Evolutionary conservation across 2,329 filamentous ascomycete species (phyloP).

Genomic region (Diaporthe sp.): DNA sequence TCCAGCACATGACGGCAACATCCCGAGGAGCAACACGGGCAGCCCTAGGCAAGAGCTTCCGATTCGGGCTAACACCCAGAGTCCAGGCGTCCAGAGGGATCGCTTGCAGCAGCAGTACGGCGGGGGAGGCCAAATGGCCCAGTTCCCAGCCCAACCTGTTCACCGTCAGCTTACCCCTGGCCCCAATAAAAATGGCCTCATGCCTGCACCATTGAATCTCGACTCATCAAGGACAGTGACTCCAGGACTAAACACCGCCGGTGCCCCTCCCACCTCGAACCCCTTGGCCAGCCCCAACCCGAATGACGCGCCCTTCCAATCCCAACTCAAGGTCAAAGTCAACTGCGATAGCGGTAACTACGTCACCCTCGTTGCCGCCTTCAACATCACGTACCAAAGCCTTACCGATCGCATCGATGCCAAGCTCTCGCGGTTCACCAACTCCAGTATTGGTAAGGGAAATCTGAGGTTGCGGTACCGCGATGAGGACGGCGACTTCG

Average conservation of each 20-base stretch:
- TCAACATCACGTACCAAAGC: slow-evolving; percentile 94
- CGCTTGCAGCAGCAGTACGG: slow-evolving; percentile 60
- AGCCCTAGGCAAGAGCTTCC: slow-evolving; percentile 79
- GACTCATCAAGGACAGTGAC: slow-evolving; percentile 40
- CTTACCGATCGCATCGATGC: slow-evolving; percentile 96
- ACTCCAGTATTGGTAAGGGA: slow-evolving; percentile 83
- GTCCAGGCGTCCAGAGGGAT: slow-evolving; percentile 74
- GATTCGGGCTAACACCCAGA: slow-evolving; percentile 76
- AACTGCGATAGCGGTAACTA: slow-evolving; percentile 88
- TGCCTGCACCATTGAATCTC: slow-evolving; percentile 49
- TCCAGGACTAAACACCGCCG: slow-evolving; percentile 50
- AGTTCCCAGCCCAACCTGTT: slow-evolving; percentile 66
- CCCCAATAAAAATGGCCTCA: slow-evolving; percentile 44
- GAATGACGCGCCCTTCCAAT: slow-evolving; percentile 65
- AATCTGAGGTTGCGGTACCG: slow-evolving; percentile 89
- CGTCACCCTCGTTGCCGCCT: slow-evolving; percentile 94
- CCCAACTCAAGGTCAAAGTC: slow-evolving; percentile 95
- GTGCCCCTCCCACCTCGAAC: slow-evolving; percentile 48
- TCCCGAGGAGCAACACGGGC: slow-evolving; percentile 83
- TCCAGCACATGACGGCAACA: slow-evolving; percentile 67
- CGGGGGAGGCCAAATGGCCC: slow-evolving; percentile 62
- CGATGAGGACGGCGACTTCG: slow-evolving; percentile 92
- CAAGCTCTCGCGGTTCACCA: slow-evolving; percentile 89
- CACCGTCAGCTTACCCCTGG: slow-evolving; percentile 58
- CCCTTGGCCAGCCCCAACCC: slow-evolving; percentile 43